Evolutionary conservation across 805 yeast genomes (phyloP).

Genomic region (Candida easanensis): DNA sequence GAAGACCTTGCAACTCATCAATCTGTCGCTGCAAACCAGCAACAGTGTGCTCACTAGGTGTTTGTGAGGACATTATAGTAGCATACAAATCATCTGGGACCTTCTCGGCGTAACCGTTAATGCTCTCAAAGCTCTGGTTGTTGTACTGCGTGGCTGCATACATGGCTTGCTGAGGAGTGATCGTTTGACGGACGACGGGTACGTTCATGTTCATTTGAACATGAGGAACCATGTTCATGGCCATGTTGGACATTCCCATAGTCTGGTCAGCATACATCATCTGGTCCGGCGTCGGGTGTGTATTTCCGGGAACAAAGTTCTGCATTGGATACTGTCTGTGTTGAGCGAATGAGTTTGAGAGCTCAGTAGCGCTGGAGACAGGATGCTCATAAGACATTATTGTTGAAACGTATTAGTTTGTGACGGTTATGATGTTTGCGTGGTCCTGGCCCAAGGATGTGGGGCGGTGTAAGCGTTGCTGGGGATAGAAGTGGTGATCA

Average conservation of each 20-base stretch:
- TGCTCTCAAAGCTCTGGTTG: conserved; percentile 9
- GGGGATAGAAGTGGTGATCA: no score
- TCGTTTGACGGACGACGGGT: background rate
- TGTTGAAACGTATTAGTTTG: background rate
- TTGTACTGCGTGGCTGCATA: conserved; percentile 2
- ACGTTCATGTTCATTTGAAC: background rate
- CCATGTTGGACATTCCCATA: background rate
- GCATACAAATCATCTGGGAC: conserved; percentile 17
- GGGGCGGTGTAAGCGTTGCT: background rate
- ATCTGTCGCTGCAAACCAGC: conserved; percentile 20
- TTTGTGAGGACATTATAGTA: conserved; percentile 10
- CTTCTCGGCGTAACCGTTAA: conserved; percentile 6
- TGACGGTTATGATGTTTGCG: no score
- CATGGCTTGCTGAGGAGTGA: conserved; percentile 2
- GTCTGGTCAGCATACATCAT: background rate
- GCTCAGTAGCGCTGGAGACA: conserved; percentile 1
- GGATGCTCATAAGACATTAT: conserved; percentile 6
- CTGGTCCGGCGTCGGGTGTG: background rate
- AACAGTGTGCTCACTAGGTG: conserved; percentile 21
- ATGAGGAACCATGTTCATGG: background rate
- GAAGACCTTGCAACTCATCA: conserved; percentile 4
- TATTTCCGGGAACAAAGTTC: background rate
- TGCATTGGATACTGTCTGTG: conserved; percentile 6
- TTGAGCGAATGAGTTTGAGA: conserved; percentile 1
- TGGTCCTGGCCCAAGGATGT: background rate